Base-by-base conservation (phyloP, 2,329 filamentous ascomycete species). In the Nigrospora sphaerica region DNA sequence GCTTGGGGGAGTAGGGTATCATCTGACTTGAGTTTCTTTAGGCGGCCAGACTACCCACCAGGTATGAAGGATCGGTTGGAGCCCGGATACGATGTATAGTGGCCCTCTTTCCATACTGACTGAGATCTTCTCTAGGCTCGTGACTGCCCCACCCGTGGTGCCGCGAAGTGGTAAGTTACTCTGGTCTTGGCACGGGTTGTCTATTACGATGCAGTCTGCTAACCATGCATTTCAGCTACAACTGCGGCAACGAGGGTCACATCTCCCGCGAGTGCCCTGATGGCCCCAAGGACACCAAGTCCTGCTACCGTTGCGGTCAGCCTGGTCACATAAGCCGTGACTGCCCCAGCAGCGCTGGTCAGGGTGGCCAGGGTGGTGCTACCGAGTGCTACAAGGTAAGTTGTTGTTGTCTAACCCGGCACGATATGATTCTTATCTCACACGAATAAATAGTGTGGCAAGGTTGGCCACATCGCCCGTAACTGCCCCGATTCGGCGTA, bases 391-490 rank as follows among this genome's bases (percentile, higher is more conserved):
- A 96, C 83, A 96, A 96, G 76, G 77, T 73, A 59, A 45, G 65
- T 46, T 28, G 9, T 14, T 37, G 13, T 17, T 37, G 32, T 31
- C 33, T 33, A 12, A 37, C n/a, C 12, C 13, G 19, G 40, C 3
- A 7, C 23, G 40, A 33, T n/a, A 17, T 34, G 34, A 42, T 33
- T 31, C 33, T 12, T n/a, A n/a, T 44, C 17, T 23, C 10, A 44
- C 14, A 36, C 34, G 13, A 36, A 36, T 4, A 14, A 11, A 36
- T 18, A 83, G 85, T 98, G 93, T 73, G 91, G 91, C 53, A 88
- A 95, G 76, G 79, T 90, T 56, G 93, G 93, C 50, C 93, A 97
- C 79, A 96, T 97, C 68, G 92, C 93, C 59, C 89, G 87, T 60
- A 90, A 90, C 79, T 93, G 88, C 81, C 75, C 80, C 62, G 81